These are phyloP conservation scores for Globisporangium abappressorium DNA, from an alignment of 352 stramenopile species.

Conservation along the genomic window DNA sequence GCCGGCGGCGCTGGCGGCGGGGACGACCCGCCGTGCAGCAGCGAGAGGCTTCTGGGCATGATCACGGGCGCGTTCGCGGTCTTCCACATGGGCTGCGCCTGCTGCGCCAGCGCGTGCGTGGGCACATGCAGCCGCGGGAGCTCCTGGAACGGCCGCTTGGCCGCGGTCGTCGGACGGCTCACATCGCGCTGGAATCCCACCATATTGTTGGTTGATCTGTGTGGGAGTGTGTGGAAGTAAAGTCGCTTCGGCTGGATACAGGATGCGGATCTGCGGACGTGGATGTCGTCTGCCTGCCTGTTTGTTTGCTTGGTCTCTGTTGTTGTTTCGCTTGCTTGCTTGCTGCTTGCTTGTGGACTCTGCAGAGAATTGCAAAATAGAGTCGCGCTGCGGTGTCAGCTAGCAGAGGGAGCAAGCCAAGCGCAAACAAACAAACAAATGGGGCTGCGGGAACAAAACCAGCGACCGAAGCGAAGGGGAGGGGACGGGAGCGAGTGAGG, in stretches of 20 bases:
- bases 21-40: conserved; percentile 12
- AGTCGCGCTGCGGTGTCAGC: not conserved
- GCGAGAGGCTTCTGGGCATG: conserved; percentile 25
- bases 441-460: not conserved
- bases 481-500: not conserved
- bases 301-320: not conserved
- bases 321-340: conserved; percentile 1
- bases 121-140: conserved; percentile 66
- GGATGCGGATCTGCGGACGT: conserved; percentile 6
- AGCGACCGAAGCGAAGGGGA: not conserved
- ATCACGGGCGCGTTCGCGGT: conserved; percentile 19
- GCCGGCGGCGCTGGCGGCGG: conserved; percentile 23
- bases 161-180: not conserved
- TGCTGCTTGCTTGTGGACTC: conserved; percentile 34
- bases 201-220: conserved; percentile 1
- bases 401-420: not conserved
- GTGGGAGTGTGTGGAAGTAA: not conserved
- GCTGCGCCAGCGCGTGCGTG: conserved; percentile 49
- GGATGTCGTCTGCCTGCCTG: not conserved
- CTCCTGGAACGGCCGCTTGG: conserved; percentile 45
- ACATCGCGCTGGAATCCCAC: not conserved
- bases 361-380: conserved; percentile 49
- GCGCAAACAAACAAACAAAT: conserved; percentile 1
- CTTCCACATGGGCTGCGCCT: conserved; percentile 57
- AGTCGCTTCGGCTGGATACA: not conserved